Evolutionary conservation across 2,329 filamentous ascomycete genomes (phyloP).

Genomic region (Scopulariopsis brevicaulis): DNA sequence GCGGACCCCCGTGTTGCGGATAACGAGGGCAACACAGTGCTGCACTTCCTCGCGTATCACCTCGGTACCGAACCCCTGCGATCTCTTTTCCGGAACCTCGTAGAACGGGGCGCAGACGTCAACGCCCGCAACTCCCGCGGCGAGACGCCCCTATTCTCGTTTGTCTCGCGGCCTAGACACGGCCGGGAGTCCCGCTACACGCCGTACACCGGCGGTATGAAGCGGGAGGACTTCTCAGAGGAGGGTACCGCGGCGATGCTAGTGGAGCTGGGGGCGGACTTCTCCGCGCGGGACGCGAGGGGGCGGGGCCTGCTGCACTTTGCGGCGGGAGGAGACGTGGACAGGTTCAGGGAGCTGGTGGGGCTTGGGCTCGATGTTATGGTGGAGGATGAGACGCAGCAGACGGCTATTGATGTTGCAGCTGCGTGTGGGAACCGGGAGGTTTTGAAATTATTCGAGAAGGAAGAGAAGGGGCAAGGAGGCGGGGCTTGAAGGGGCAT

Average conservation of each 20-base stretch:
- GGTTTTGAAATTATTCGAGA: slow-evolving; percentile 17
- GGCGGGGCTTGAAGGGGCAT: too few relatives aligned
- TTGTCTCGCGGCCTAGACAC: background rate
- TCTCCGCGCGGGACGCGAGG: slow-evolving; percentile 11
- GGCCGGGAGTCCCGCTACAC: background rate
- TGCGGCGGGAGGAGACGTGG: slow-evolving; percentile 3
- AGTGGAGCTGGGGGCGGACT: slow-evolving; percentile 14
- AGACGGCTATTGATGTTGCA: slow-evolving; percentile 21
- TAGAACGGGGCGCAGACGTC: slow-evolving; percentile 9
- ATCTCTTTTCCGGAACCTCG: slow-evolving; percentile 9
- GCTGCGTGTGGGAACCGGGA: slow-evolving; percentile 15
- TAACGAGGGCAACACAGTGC: slow-evolving; percentile 9
- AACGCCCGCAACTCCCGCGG: slow-evolving; percentile 13
- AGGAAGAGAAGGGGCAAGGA: too few relatives aligned
- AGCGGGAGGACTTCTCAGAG: background rate
- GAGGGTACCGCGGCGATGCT: slow-evolving; percentile 6
- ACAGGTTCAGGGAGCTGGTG: slow-evolving; percentile 8
- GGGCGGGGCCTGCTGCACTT: slow-evolving; percentile 14
- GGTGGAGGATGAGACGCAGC: slow-evolving; percentile 15
- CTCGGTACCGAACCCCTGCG: slow-evolving; percentile 2
- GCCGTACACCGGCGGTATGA: background rate
- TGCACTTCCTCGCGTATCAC: slow-evolving; percentile 10
- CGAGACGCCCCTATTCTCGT: slow-evolving; percentile 14
- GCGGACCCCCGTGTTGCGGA: slow-evolving; percentile 9
- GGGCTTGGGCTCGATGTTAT: slow-evolving; percentile 16